Conservation (phyloP, 2,329 filamentous ascomycete species). For the Calonectria multiphialidica region DNA sequence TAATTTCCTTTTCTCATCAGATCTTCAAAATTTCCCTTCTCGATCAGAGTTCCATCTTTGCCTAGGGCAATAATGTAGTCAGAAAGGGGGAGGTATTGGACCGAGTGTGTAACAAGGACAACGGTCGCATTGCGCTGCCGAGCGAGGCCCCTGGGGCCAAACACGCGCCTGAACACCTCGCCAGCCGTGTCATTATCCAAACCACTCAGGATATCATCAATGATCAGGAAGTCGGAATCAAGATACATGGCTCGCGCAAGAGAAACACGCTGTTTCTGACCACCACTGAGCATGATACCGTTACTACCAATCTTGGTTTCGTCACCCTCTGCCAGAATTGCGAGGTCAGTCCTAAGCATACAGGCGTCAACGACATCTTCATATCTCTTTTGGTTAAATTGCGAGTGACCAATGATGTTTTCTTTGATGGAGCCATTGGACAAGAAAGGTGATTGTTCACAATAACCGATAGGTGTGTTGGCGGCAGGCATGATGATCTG, state of each 20-base stretch:
- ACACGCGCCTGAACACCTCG: conserved; percentile 30
- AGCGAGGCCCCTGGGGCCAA: conserved; percentile 29
- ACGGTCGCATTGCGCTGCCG: background rate
- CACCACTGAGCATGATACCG: conserved; percentile 11
- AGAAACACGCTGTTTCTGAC: conserved; percentile 30
- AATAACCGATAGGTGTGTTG: conserved; percentile 21
- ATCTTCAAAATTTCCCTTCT: background rate
- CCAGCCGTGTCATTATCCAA: conserved; percentile 39
- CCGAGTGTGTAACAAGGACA: conserved; percentile 8
- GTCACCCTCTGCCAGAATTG: conserved; percentile 9
- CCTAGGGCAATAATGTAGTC: conserved; percentile 21
- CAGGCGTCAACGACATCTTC: background rate
- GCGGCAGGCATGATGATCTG: background rate
- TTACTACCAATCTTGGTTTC: conserved; percentile 8
- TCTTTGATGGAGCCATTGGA: conserved; percentile 11
- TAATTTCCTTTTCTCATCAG: background rate
- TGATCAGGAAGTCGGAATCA: conserved; percentile 31
- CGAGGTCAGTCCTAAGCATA: conserved; percentile 1
- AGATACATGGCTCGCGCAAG: conserved; percentile 43
- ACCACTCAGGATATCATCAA: conserved; percentile 46
- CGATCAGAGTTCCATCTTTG: background rate
- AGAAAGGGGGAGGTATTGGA: conserved; percentile 21
- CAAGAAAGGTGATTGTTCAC: conserved; percentile 15
- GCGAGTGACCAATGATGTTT: conserved; percentile 11
- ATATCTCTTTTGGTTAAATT: background rate